Base-by-base conservation (phyloP, 2,329 filamentous ascomycete species). In the Blastomyces gilchristii region DNA sequence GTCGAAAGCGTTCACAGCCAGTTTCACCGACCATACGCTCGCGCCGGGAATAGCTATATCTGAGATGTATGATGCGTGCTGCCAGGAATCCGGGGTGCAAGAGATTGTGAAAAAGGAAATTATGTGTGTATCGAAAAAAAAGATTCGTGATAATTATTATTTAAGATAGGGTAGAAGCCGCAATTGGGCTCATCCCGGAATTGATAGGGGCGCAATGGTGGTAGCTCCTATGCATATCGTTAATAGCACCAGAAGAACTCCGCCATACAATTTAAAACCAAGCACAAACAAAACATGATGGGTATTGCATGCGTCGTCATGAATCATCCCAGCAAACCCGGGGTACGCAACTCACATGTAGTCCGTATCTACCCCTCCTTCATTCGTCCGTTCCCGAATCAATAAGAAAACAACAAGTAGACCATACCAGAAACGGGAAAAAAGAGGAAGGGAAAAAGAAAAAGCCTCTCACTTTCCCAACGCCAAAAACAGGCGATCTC, bases 401-500 rank as follows among this genome's bases (percentile, higher is more conserved):
- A 37, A 6, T 53, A 25, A 11, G 8, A 31, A 31, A 31, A 8
- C 34, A 58, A 49, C 43, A 34, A 37, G 22, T 9, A 34, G 25
- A 49, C 8, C 43, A 28, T 22, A n/a, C 57, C 12, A 8, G 9
- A 16, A 7, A 43, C 11, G 11, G 34, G 34, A 11, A 34, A 34
- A 34, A 34, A 34, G 2, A 31, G 28, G 28, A 31, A 31, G 28
- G 28, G 31, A 34, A 34, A 34, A 6, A 34, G 31, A 34, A 34
- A 59, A 37, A 2, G 25, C 6, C 16, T 56, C 73, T 58, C 73
- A 95, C 75, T 96, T 96, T 28, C 91, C 92, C 74, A 93, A 83
- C 0, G 92, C 96, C 77, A 95, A 79, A 76, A 93, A 97, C 76
- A 97, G 75, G 59, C 93, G 81, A 77, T 97, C 93, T 0, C 93